Conservation (phyloP, 345 rosid species). For the Corchorus capsularis region DNA sequence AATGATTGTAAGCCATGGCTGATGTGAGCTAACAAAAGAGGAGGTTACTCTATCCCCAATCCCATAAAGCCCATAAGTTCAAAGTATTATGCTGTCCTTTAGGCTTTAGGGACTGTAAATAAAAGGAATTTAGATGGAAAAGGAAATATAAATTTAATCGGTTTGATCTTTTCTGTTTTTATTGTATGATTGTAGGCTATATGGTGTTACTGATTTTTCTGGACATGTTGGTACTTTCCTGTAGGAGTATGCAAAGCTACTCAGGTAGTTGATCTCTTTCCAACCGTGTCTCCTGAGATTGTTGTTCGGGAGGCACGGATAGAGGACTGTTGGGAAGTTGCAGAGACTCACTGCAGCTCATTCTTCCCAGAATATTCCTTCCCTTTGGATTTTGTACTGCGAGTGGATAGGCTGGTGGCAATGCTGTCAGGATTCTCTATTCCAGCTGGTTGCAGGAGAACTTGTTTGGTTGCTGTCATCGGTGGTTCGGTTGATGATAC, state of each 20-base stretch:
- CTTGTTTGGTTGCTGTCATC: conserved; percentile 79
- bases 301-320: conserved; percentile 91
- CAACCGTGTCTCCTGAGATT: conserved; percentile 71
- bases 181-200: not conserved
- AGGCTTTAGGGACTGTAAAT: no score
- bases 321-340: conserved; percentile 97
- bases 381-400: conserved; percentile 74
- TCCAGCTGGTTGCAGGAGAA: conserved; percentile 71
- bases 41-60: no score
- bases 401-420: conserved; percentile 75
- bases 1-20: not conserved
- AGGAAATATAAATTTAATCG: no score
- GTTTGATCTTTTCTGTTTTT: no score
- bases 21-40: no score
- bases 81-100: no score
- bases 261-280: conserved; percentile 71
- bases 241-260: conserved; percentile 78
- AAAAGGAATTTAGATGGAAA: no score
- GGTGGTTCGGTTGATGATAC: conserved; percentile 57
- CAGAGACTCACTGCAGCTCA: conserved; percentile 93
- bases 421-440: conserved; percentile 74
- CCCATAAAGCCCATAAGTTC: no score
- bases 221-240: not conserved
- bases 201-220: not conserved
- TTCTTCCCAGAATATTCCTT: conserved; percentile 87